Evolutionary conservation across 1,284 basidiomycete genomes (phyloP), one percentile per base, ranked within the genome.

Genomic region (Trichosporon sp.): DNA sequence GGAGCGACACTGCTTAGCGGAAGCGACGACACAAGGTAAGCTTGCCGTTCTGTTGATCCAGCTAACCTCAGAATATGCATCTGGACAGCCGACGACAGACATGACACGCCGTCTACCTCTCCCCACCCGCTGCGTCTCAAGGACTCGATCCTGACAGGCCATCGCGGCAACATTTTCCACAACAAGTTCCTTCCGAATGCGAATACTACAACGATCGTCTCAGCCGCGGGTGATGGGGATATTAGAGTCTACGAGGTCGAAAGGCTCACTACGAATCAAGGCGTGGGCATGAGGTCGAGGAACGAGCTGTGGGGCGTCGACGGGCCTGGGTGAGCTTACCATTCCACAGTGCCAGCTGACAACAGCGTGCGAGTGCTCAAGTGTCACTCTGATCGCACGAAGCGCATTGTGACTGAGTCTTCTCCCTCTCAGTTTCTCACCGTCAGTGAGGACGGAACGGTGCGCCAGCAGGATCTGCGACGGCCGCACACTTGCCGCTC

Each of bases 81-180:
- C 79, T 91, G 91, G 91, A 85, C 87, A 63, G 84, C 89, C 72
- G 87, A 88, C 71, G 76, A 81, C 14, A 38, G 63, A 10, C 65
- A 35, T 69, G 11, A 65, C 66, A 14, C 26, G 56, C 76, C 37
- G 54, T 73, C 72, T 1, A 11, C 72, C 75, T 73, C 87, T 82
- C 76, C 91, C 85, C 82, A 91, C 89, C 67, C 92, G 88, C 81
- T 86, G 83, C 70, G 91, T 88, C 80, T 88, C 86, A 71, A 85
- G 86, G 51, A 88, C 88, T 72, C 77, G 0, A 90, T 94, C 71
- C 79, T 87, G 12, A 94, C 92, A 0, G 93, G 92, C 1, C 95
- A 98, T 84, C 87, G 85, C 35, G 89, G 88, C 16, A 97, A 97
- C 80, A 94, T 98, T 71, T 98, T 98, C 86, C 91, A 90, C 71